A percentile compares a stretch with the other conserved stretches of the same genome.
Conservation (phyloP, 2,329 filamentous ascomycete species). For the Beauveria caledonica region DNA sequence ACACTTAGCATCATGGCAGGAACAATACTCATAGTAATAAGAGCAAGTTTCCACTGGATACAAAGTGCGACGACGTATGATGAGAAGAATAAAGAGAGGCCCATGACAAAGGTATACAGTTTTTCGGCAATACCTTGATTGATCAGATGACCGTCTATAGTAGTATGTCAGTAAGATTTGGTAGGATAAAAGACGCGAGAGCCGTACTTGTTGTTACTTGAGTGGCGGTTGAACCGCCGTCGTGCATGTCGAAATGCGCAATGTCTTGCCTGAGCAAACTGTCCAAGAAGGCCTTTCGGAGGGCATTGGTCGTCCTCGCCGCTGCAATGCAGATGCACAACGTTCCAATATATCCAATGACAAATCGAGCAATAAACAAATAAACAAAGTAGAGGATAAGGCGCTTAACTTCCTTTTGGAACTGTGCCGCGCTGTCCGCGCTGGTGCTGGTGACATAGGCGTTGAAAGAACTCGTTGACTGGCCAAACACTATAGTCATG, state of each 20-base stretch:
- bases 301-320: constrained; percentile 1
- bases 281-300: constrained; percentile 4
- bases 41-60: neutral
- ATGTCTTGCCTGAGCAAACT: constrained; percentile 4
- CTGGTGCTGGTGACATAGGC: neutral
- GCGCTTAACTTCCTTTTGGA: neutral
- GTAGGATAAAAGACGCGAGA: neutral
- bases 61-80: neutral
- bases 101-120: neutral
- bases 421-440: neutral
- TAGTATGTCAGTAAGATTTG: neutral
- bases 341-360: neutral
- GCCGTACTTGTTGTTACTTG: constrained; percentile 1
- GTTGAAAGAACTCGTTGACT: neutral
- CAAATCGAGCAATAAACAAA: constrained; percentile 4
- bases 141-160: neutral
- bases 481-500: constrained; percentile 8
- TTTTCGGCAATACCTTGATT: constrained; percentile 1
- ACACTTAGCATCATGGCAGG: neutral
- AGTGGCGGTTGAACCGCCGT: neutral
- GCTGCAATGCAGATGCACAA: constrained; percentile 1
- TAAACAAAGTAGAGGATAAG: constrained; percentile 9
- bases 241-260: neutral
- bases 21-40: neutral
- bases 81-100: neutral